phyloP scores from a whole-genome alignment of 345 rosid genomes.

The Erodium maritimum region DNA sequence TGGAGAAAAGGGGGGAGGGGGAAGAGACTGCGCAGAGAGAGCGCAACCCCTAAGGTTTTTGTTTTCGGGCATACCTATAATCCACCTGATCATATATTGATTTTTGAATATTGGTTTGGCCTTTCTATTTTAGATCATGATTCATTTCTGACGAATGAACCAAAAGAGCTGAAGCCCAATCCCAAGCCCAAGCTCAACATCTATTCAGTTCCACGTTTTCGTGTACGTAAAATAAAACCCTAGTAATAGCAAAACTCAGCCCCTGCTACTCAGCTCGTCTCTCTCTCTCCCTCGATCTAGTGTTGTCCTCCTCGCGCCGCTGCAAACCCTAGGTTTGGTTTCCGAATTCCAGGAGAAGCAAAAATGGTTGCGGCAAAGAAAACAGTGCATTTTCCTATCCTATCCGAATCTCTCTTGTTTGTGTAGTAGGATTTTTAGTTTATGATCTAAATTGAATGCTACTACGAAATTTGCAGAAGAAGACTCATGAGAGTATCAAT shows the following conservation, averaged over 20 bases:
- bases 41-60: no score
- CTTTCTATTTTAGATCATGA: no score
- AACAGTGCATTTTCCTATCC: neutral
- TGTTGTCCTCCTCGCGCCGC: neutral
- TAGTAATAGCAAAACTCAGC: neutral
- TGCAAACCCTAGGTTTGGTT: neutral
- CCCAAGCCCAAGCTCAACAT: no score
- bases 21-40: no score
- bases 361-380: neutral
- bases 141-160: no score
- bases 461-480: conserved; percentile 26
- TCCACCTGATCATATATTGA: no score
- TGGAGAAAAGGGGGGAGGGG: no score
- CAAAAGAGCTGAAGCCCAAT: no score
- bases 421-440: neutral
- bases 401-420: neutral
- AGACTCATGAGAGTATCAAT: conserved; percentile 58
- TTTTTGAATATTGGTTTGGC: no score
- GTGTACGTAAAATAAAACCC: neutral
- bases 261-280: neutral
- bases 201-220: no score
- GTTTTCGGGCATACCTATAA: no score
- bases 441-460: neutral
- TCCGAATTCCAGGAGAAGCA: neutral
- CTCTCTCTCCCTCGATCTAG: no score